phyloP scores from a whole-genome alignment of 1,284 basidiomycete genomes.

The Caloboletus firmus region DNA sequence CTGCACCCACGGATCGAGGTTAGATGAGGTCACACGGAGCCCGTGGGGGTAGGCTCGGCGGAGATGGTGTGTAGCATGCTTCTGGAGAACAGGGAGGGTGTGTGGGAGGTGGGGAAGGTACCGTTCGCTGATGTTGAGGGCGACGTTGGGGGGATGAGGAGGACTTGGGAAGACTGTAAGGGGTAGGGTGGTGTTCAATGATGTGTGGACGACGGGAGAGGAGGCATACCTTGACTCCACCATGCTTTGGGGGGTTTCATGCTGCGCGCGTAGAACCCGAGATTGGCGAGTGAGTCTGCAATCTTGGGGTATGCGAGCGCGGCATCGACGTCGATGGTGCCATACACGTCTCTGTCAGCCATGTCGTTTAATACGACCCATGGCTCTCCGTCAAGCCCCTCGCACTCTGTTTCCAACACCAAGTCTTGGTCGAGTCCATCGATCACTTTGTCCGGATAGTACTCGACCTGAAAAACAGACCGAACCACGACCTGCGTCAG shows the following conservation, averaged over 20 bases:
- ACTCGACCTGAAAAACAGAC: conserved; percentile 48
- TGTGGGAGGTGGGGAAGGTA: conserved; percentile 42
- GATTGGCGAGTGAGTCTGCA: conserved; percentile 46
- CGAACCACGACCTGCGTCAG: not conserved
- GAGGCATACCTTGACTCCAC: conserved; percentile 40
- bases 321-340: not conserved
- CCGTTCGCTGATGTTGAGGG: conserved; percentile 65
- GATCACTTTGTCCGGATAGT: conserved; percentile 39
- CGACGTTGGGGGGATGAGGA: conserved; percentile 45
- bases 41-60: conserved; percentile 62
- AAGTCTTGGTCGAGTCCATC: not conserved
- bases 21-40: conserved; percentile 54
- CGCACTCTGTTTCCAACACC: not conserved
- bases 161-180: conserved; percentile 28
- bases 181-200: not conserved
- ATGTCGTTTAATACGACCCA: conserved; percentile 2
- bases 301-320: conserved; percentile 39
- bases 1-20: conserved; percentile 52
- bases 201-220: not conserved
- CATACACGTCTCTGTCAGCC: conserved; percentile 9
- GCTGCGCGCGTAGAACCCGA: conserved; percentile 58
- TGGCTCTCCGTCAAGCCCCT: not conserved
- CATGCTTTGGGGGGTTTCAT: conserved; percentile 56
- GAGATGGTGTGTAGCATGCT: conserved; percentile 46
- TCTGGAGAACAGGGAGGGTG: conserved; percentile 37